Conservation (phyloP, 106 monocot species). For the Triglochin maritima region DNA sequence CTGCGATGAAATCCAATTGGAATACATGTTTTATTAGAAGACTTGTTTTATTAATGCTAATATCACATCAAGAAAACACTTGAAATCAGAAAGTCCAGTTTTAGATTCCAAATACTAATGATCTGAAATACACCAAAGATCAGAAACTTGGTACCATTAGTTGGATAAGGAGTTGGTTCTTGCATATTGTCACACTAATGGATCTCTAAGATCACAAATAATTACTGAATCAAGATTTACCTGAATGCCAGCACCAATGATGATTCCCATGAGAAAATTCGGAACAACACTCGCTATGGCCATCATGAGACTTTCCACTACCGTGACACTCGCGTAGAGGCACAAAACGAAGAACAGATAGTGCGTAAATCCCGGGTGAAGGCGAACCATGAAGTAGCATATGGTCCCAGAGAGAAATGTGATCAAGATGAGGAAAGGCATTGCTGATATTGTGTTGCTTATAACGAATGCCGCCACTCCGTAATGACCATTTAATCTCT, state of each 20-base stretch:
- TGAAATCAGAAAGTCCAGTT: too few relatives aligned
- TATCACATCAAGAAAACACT: too few relatives aligned
- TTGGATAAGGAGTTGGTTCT: too few relatives aligned
- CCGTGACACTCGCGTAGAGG: slow-evolving; percentile 59
- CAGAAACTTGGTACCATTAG: too few relatives aligned
- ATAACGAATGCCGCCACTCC: slow-evolving; percentile 66
- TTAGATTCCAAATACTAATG: too few relatives aligned
- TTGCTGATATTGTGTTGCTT: slow-evolving; percentile 59
- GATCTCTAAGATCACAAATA: too few relatives aligned
- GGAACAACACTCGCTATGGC: slow-evolving; percentile 69
- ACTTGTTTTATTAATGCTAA: too few relatives aligned
- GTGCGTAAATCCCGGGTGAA: slow-evolving; percentile 54
- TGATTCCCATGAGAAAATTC: slow-evolving; percentile 89
- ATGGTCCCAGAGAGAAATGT: slow-evolving; percentile 57
- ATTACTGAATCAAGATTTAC: slow-evolving; percentile 12
- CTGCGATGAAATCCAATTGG: too few relatives aligned
- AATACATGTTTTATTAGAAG: too few relatives aligned
- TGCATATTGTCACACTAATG: too few relatives aligned
- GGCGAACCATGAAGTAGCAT: slow-evolving; percentile 65
- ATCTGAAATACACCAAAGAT: too few relatives aligned
- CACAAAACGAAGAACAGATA: slow-evolving; percentile 57
- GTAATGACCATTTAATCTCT: slow-evolving; percentile 77
- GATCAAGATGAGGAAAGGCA: slow-evolving; percentile 64
- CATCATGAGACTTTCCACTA: slow-evolving; percentile 95
- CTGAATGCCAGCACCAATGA: slow-evolving; percentile 86